These are phyloP conservation scores for Purshia tridentata DNA, from an alignment of 306 rosid genomes.

Conservation along the genomic window DNA sequence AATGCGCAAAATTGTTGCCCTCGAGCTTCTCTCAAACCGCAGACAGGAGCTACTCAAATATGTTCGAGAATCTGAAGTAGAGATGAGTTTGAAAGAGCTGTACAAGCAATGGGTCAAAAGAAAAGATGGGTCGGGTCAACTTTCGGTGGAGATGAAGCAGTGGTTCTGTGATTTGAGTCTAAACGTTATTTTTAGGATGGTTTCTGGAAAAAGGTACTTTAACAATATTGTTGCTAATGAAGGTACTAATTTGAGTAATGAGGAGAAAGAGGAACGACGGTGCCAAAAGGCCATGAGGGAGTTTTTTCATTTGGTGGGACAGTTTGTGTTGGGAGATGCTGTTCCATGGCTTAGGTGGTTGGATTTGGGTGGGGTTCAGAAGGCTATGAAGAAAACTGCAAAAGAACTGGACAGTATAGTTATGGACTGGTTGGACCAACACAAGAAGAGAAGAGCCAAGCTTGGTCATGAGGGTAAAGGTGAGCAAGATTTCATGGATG, in stretches of 20 bases:
- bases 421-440: conserved; percentile 27
- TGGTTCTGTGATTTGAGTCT: conserved; percentile 42
- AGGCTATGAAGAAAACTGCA: conserved; percentile 39
- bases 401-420: conserved; percentile 26
- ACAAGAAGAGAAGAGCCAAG: conserved; percentile 23
- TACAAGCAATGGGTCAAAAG: conserved; percentile 24
- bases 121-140: not conserved
- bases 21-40: conserved; percentile 42
- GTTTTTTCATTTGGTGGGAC: conserved; percentile 17
- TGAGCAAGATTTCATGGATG: conserved; percentile 46
- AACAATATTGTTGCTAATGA: not conserved
- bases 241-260: not conserved
- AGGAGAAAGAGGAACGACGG: conserved; percentile 4
- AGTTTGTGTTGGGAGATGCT: conserved; percentile 40
- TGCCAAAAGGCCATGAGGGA: conserved; percentile 24
- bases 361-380: conserved; percentile 39
- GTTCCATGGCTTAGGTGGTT: conserved; percentile 42
- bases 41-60: conserved; percentile 34
- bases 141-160: conserved; percentile 36
- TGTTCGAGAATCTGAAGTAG: conserved; percentile 30
- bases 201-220: conserved; percentile 36
- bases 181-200: conserved; percentile 36
- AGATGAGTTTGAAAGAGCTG: conserved; percentile 26
- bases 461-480: not conserved
- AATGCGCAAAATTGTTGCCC: conserved; percentile 33